Conservation (phyloP, 192 early-diverging fungal genomes). For the Rhizophagus sp. region DNA sequence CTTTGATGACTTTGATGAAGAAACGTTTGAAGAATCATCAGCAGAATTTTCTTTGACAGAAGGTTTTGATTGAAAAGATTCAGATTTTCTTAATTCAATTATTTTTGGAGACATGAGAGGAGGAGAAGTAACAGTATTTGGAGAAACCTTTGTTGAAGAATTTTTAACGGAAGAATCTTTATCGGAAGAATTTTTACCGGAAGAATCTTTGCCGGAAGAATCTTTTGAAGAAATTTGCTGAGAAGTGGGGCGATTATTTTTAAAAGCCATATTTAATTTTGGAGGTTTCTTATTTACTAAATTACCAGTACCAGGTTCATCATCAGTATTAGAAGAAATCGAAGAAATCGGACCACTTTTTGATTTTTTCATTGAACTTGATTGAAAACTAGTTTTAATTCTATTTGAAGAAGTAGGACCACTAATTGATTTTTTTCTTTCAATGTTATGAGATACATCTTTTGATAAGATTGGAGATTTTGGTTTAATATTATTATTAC, state of each 20-base stretch:
- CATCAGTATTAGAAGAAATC: background rate
- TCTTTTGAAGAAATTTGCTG: background rate
- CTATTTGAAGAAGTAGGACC: background rate
- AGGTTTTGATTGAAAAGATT: slow-evolving; percentile 1
- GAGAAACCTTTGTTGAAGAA: too few relatives aligned
- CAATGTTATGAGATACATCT: background rate
- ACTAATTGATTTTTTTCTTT: background rate
- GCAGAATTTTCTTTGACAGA: background rate
- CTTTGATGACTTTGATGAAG: too few relatives aligned
- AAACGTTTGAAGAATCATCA: background rate
- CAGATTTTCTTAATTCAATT: slow-evolving; percentile 20
- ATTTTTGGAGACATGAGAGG: slow-evolving; percentile 23
- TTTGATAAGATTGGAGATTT: background rate
- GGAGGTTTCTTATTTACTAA: background rate
- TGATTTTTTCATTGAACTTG: background rate
- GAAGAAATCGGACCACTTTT: background rate
- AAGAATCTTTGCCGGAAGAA: background rate
- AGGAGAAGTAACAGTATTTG: background rate
- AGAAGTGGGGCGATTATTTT: background rate
- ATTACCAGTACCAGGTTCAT: background rate
- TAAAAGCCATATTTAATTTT: slow-evolving; percentile 17
- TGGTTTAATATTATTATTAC: background rate
- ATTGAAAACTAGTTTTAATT: background rate
- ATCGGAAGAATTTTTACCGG: too few relatives aligned
- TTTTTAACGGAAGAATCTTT: background rate